Evolutionary conservation across 805 yeast genomes (phyloP).

Genomic region (Teunomyces pallodes): DNA sequence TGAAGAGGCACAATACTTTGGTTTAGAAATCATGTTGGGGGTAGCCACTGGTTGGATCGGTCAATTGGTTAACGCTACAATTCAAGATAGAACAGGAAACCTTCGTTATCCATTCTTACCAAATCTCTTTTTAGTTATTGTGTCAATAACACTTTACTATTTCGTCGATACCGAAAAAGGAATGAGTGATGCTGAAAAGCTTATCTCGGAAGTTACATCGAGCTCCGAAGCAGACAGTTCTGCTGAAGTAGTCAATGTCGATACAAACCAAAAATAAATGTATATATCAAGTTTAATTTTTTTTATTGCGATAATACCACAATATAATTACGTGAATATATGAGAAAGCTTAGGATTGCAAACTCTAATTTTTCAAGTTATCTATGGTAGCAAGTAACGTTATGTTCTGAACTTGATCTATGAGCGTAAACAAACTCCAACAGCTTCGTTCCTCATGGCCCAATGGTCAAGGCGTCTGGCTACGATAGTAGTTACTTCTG

Average conservation of each 20-base stretch:
- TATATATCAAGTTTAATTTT: too few species aligned
- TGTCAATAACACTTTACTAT: constrained; percentile 22
- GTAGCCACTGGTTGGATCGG: constrained; percentile 44
- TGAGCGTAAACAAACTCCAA: neutral
- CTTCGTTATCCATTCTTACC: constrained; percentile 38
- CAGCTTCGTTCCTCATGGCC: constrained; percentile 67
- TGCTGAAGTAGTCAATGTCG: neutral
- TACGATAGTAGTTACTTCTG: constrained; percentile 52
- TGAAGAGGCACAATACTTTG: constrained; percentile 43
- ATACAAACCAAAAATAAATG: neutral
- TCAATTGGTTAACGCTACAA: constrained; percentile 33
- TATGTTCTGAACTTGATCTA: too few species aligned
- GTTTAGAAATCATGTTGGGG: constrained; percentile 40
- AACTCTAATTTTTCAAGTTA: too few species aligned
- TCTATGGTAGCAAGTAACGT: too few species aligned
- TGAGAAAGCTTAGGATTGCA: neutral
- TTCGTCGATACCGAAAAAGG: constrained; percentile 32
- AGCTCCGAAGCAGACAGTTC: neutral
- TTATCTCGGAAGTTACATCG: neutral
- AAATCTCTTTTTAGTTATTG: constrained; percentile 27
- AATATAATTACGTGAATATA: neutral
- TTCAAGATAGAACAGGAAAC: constrained; percentile 39
- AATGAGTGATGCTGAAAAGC: constrained; percentile 21
- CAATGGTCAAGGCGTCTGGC: constrained; percentile 77
- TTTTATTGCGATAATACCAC: too few species aligned